A percentile compares a stretch with the other conserved stretches of the same genome.
phyloP scores from a whole-genome alignment of 1,139 yeast genomes.

The Zhuliangozyma blackwelliae region DNA sequence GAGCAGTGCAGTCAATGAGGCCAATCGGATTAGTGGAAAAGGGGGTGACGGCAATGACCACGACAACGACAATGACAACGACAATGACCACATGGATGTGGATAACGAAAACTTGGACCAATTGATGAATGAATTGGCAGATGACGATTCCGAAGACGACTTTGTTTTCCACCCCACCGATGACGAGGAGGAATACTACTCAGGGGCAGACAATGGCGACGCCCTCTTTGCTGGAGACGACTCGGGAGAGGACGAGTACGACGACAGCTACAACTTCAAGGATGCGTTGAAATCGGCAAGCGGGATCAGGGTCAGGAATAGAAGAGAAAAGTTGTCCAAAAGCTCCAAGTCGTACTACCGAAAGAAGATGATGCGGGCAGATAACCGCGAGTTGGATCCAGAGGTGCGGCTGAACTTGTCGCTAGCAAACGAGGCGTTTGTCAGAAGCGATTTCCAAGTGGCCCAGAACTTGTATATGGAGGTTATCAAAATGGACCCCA shows the following conservation, averaged over 20 bases:
- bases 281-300: slow-evolving; percentile 64
- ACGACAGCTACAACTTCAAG: slow-evolving; percentile 47
- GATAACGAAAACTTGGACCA: not conserved
- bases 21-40: slow-evolving; percentile 2
- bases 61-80: slow-evolving; percentile 10
- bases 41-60: slow-evolving; percentile 13
- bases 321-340: slow-evolving; percentile 28
- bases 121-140: not conserved
- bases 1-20: slow-evolving; percentile 1
- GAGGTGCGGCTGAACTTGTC: slow-evolving; percentile 65
- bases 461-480: slow-evolving; percentile 69
- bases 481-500: slow-evolving; percentile 72
- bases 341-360: slow-evolving; percentile 28
- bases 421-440: slow-evolving; percentile 78
- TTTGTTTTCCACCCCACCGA: slow-evolving; percentile 4
- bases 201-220: slow-evolving; percentile 1
- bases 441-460: slow-evolving; percentile 53
- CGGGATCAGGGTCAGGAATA: slow-evolving; percentile 50
- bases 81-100: slow-evolving; percentile 2
- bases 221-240: slow-evolving; percentile 4
- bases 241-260: slow-evolving; percentile 29
- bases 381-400: slow-evolving; percentile 55
- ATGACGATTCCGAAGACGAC: slow-evolving; percentile 8
- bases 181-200: slow-evolving; percentile 7
- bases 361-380: slow-evolving; percentile 31